Conservation (phyloP, 495 filamentous ascomycete species). For the Elaphomyces granulatus region DNA sequence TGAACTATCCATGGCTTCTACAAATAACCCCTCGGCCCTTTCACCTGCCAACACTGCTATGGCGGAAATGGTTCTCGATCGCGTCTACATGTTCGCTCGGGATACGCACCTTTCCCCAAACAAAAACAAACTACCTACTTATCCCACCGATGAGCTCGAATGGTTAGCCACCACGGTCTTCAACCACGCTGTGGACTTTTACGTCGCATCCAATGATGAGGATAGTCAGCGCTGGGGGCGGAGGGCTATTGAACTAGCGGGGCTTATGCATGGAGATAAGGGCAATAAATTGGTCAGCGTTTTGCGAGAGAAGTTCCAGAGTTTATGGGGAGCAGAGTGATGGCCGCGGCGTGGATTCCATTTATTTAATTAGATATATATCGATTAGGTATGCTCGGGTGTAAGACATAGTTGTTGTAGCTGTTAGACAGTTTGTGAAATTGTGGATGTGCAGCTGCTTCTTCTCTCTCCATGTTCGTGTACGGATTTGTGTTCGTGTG, state of each 20-base stretch:
- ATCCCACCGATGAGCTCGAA: conserved; percentile 57
- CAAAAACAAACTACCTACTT: conserved; percentile 19
- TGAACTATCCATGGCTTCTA: conserved; percentile 33
- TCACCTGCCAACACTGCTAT: conserved; percentile 7
- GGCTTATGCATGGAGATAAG: conserved; percentile 30
- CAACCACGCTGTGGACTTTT: conserved; percentile 64
- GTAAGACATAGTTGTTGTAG: no score
- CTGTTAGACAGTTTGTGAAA: no score
- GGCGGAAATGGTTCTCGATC: conserved; percentile 36
- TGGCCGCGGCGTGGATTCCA: no score
- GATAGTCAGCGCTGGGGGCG: conserved; percentile 48
- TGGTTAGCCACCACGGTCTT: conserved; percentile 64
- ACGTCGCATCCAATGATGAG: conserved; percentile 38
- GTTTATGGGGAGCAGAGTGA: no score
- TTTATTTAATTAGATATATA: no score
- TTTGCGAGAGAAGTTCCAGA: conserved; percentile 39
- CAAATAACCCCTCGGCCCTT: conserved; percentile 2
- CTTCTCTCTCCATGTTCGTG: no score
- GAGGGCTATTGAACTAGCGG: conserved; percentile 50
- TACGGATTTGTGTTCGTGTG: no score
- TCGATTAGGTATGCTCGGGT: no score
- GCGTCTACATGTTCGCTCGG: not conserved
- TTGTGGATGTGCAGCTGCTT: no score
- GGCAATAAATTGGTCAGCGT: conserved; percentile 34
- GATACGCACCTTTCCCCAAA: not conserved